Evolutionary conservation across 169 alveolate species (phyloP).

Genomic region (Plasmodium gallinaceum): DNA sequence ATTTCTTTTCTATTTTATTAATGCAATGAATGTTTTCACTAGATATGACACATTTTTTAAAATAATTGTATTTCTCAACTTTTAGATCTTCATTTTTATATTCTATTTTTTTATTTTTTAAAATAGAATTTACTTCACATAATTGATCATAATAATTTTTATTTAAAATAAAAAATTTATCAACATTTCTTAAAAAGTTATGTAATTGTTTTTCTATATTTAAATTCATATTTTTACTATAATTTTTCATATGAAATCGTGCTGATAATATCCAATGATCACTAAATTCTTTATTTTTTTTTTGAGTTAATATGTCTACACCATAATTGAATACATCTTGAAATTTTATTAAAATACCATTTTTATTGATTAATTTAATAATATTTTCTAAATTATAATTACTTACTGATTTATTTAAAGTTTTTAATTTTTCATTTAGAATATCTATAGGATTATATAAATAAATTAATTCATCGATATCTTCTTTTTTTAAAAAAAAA

Average conservation of each 20-base stretch:
- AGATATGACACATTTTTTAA: slow-evolving; percentile 37
- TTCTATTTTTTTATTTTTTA: neutral
- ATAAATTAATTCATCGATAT: slow-evolving; percentile 32
- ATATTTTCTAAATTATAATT: slow-evolving; percentile 33
- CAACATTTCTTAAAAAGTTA: slow-evolving; percentile 62
- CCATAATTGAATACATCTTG: slow-evolving; percentile 68
- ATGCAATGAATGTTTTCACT: slow-evolving; percentile 44
- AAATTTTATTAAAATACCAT: slow-evolving; percentile 58
- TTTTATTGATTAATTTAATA: slow-evolving; percentile 35
- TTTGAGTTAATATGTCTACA: slow-evolving; percentile 71
- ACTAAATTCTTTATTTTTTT: slow-evolving; percentile 50
- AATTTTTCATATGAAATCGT: slow-evolving; percentile 27
- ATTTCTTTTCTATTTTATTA: slow-evolving; percentile 33
- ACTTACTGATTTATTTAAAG: slow-evolving; percentile 31
- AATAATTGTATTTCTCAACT: slow-evolving; percentile 50
- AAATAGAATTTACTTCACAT: slow-evolving; percentile 21
- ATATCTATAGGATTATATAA: slow-evolving; percentile 69
- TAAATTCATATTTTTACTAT: slow-evolving; percentile 15
- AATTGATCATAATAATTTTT: slow-evolving; percentile 49
- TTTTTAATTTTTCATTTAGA: slow-evolving; percentile 29
- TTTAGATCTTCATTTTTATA: neutral
- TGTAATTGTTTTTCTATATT: slow-evolving; percentile 43
- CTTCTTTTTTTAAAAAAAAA: slow-evolving; percentile 30
- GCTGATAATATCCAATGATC: slow-evolving; percentile 76
- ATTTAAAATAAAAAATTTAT: slow-evolving; percentile 37